Conservation (phyloP, 106 monocot species). For the Dendrobium chrysotoxum region DNA sequence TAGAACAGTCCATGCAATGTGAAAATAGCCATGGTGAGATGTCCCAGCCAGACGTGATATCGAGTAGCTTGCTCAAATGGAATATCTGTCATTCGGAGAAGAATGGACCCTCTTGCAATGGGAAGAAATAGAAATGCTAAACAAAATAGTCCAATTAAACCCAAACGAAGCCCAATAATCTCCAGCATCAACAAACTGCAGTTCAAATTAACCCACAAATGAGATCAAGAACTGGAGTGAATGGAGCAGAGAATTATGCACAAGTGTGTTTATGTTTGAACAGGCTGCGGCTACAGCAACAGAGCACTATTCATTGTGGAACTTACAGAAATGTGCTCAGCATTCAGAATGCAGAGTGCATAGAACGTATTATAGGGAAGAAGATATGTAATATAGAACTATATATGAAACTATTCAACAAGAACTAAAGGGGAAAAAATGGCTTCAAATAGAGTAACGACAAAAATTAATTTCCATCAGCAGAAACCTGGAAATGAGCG, state of each 20-base stretch:
- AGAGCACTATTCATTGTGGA: no score
- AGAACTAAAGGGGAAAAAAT: no score
- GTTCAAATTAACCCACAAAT: background rate
- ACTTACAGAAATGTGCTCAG: background rate
- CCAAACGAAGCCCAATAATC: conserved; percentile 40
- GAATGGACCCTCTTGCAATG: conserved; percentile 78
- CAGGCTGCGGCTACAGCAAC: background rate
- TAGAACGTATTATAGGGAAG: background rate
- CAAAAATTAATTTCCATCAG: no score
- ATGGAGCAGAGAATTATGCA: background rate
- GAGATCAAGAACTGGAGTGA: background rate
- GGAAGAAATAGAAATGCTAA: conserved; percentile 73
- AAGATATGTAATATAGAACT: background rate
- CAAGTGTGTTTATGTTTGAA: background rate
- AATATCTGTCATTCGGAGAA: conserved; percentile 86
- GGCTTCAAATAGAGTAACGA: no score
- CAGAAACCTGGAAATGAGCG: no score
- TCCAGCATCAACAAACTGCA: conserved; percentile 52
- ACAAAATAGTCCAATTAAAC: conserved; percentile 69
- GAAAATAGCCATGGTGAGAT: conserved; percentile 85
- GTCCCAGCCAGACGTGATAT: conserved; percentile 97
- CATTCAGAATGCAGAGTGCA: background rate
- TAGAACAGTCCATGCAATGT: conserved; percentile 67
- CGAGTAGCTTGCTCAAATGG: conserved; percentile 96
- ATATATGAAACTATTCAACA: background rate